Evolutionary conservation across 345 rosid genomes (phyloP).

Genomic region (Linum usitatissimum): DNA sequence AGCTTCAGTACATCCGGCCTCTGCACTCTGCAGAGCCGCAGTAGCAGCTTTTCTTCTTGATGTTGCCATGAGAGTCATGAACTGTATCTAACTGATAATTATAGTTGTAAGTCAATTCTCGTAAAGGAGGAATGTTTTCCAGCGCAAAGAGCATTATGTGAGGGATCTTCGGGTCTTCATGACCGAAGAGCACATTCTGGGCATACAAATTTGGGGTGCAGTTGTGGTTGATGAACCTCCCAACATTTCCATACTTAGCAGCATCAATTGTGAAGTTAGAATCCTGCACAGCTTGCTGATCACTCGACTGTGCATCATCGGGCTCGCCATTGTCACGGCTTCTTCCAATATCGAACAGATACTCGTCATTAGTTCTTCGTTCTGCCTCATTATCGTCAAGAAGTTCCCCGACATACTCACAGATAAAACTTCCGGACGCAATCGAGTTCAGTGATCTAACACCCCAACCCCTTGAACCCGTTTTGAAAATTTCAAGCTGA

Average conservation of each 20-base stretch:
- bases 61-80: constrained; percentile 49
- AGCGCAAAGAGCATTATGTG: constrained; percentile 81
- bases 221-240: constrained; percentile 86
- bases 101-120: constrained; percentile 77
- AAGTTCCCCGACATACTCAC: constrained; percentile 81
- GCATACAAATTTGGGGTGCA: constrained; percentile 93
- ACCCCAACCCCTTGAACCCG: constrained; percentile 82
- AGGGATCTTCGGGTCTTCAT: constrained; percentile 58
- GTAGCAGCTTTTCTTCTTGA: constrained; percentile 55
- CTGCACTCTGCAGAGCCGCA: constrained; percentile 73
- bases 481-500: constrained; percentile 75
- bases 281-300: constrained; percentile 25
- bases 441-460: constrained; percentile 71
- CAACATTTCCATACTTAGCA: constrained; percentile 50
- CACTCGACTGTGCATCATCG: constrained; percentile 29
- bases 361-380: constrained; percentile 54
- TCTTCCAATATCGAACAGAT: constrained; percentile 61
- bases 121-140: constrained; percentile 82
- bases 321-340: background rate
- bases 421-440: constrained; percentile 73
- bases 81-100: constrained; percentile 59
- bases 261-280: constrained; percentile 78
- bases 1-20: constrained; percentile 62
- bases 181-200: constrained; percentile 75
- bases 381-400: constrained; percentile 72